Evolutionary conservation across 805 yeast genomes (phyloP).

Genomic region (Spathaspora girioi): DNA sequence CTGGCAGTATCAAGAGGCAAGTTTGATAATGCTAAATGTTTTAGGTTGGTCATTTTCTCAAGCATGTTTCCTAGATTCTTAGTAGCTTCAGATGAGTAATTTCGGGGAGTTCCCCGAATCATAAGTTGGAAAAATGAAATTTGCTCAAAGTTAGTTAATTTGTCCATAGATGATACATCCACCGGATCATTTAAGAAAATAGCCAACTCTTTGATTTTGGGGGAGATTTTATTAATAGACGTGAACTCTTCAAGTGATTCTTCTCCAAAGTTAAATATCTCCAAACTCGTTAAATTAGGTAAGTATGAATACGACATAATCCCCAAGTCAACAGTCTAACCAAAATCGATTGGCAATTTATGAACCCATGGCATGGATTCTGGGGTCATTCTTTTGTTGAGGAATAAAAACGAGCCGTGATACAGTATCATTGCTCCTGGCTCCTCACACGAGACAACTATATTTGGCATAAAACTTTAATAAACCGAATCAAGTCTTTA

Average conservation of each 20-base stretch:
- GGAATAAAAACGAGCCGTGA: no score
- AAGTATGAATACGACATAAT: not conserved
- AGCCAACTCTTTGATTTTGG: not conserved
- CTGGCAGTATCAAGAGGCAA: not conserved
- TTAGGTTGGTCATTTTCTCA: not conserved
- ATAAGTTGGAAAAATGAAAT: not conserved
- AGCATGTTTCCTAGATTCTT: not conserved
- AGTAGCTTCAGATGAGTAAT: not conserved
- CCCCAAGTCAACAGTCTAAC: not conserved
- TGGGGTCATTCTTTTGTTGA: no score
- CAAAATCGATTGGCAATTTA: no score
- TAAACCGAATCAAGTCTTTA: no score
- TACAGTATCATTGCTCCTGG: no score
- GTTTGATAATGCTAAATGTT: not conserved
- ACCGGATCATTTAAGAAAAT: not conserved
- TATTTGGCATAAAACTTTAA: no score
- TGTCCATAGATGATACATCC: not conserved
- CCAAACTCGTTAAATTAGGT: not conserved
- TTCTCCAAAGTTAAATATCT: not conserved
- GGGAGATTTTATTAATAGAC: not conserved
- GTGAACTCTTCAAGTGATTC: no score
- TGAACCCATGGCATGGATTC: no score
- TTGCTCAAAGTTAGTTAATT: not conserved
- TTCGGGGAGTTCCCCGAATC: no score
- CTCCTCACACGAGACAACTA: no score